A percentile compares a stretch with the other conserved stretches of the same genome.
phyloP scores from a whole-genome alignment of 2,329 filamentous ascomycete genomes.

The Calonectria multiphialidica region DNA sequence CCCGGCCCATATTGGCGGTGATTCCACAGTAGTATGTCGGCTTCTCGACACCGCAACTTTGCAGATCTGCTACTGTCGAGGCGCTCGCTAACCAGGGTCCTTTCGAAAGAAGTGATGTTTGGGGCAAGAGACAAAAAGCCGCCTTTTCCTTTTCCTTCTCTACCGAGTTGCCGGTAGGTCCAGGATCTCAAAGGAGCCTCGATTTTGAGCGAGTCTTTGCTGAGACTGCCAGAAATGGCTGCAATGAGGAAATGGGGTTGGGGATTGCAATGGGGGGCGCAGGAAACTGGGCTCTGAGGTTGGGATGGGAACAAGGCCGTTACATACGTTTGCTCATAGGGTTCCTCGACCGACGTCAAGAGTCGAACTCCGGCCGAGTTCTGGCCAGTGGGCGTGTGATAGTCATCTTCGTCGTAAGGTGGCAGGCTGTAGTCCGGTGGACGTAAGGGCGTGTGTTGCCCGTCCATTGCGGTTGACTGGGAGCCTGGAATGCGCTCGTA shows the following conservation, averaged over 20 bases:
- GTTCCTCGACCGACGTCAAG: slow-evolving; percentile 73
- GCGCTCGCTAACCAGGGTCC: slow-evolving; percentile 28
- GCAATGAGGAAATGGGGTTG: slow-evolving; percentile 15
- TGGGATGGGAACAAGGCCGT: slow-evolving; percentile 34
- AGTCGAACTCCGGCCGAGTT: slow-evolving; percentile 69
- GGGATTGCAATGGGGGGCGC: slow-evolving; percentile 15
- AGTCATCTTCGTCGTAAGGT: slow-evolving; percentile 66
- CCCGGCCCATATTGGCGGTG: slow-evolving; percentile 50
- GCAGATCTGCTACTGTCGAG: slow-evolving; percentile 51
- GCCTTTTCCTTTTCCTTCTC: slow-evolving; percentile 9
- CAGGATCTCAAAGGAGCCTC: background rate
- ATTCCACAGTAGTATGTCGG: slow-evolving; percentile 44
- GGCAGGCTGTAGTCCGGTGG: slow-evolving; percentile 71
- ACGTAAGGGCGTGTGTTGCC: slow-evolving; percentile 62
- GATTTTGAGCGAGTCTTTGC: background rate
- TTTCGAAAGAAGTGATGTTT: slow-evolving; percentile 21
- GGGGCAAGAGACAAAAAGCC: slow-evolving; percentile 23
- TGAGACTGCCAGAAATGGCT: background rate
- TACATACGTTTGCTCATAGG: slow-evolving; percentile 69
- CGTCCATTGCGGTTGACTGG: slow-evolving; percentile 57
- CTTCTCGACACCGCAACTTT: slow-evolving; percentile 62
- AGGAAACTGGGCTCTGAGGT: background rate
- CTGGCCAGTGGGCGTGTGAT: slow-evolving; percentile 60
- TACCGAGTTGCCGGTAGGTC: slow-evolving; percentile 13
- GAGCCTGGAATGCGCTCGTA: slow-evolving; percentile 46